These are phyloP conservation scores for Candida nanaspora DNA, from an alignment of 805 yeast genomes.

Conservation along the genomic window DNA sequence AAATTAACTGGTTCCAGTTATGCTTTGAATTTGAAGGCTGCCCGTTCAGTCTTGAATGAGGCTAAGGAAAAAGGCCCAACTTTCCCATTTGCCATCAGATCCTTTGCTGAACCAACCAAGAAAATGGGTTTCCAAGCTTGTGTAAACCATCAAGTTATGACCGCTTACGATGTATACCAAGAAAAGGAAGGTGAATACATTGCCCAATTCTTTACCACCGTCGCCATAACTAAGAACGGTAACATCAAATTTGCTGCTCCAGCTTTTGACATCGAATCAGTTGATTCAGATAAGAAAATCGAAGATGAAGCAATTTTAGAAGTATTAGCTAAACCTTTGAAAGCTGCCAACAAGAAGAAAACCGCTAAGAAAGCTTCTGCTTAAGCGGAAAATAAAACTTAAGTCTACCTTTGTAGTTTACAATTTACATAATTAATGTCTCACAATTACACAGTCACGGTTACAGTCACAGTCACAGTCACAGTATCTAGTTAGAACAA, in stretches of 20 bases:
- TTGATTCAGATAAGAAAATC: conserved; percentile 51
- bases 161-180: conserved; percentile 60
- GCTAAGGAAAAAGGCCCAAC: conserved; percentile 57
- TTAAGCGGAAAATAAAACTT: not conserved
- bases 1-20: conserved; percentile 65
- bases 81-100: conserved; percentile 64
- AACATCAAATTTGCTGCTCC: conserved; percentile 57
- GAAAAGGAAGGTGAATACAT: conserved; percentile 61
- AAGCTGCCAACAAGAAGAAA: conserved; percentile 41
- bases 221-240: conserved; percentile 70
- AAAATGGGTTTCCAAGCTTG: conserved; percentile 73
- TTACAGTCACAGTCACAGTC: too few relatives aligned
- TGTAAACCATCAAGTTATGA: conserved; percentile 55
- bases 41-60: conserved; percentile 60
- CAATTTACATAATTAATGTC: too few relatives aligned
- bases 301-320: conserved; percentile 41
- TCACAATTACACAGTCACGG: too few relatives aligned
- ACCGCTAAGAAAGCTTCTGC: conserved; percentile 27
- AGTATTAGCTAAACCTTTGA: conserved; percentile 44
- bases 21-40: conserved; percentile 62
- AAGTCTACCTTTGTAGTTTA: too few relatives aligned
- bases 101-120: conserved; percentile 61
- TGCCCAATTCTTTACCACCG: conserved; percentile 69
- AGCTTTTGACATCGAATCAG: conserved; percentile 36
- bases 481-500: too few relatives aligned